Conservation (phyloP, 495 filamentous ascomycete species). For the Apodospora peruviana region DNA sequence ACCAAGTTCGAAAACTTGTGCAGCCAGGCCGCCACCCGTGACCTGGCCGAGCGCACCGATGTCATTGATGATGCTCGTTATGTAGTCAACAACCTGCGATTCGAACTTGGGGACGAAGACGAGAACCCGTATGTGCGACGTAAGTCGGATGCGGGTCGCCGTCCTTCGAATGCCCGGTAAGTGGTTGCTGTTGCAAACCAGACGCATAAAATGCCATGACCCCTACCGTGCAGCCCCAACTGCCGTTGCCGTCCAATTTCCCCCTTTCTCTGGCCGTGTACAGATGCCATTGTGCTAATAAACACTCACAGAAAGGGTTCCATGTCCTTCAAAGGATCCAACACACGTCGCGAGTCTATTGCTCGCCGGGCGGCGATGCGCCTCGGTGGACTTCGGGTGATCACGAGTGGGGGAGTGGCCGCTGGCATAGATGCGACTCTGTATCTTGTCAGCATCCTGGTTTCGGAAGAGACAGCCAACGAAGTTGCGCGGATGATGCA, state of each 20-base stretch:
- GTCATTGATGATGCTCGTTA: slow-evolving; percentile 71
- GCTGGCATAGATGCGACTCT: slow-evolving; percentile 73
- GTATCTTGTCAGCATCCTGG: slow-evolving; percentile 71
- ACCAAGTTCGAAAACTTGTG: slow-evolving; percentile 64
- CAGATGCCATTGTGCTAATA: no score
- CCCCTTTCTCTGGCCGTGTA: no score
- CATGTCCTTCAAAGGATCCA: slow-evolving; percentile 61
- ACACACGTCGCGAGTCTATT: slow-evolving; percentile 62
- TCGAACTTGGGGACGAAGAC: slow-evolving; percentile 67
- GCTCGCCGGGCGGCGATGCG: slow-evolving; percentile 59
- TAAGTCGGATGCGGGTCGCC: slow-evolving; percentile 55
- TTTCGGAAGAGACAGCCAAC: slow-evolving; percentile 59
- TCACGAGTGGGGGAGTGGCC: slow-evolving; percentile 71
- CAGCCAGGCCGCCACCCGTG: slow-evolving; percentile 54
- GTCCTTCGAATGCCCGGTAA: slow-evolving; percentile 57
- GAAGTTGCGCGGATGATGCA: slow-evolving; percentile 66
- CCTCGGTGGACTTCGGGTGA: slow-evolving; percentile 64
- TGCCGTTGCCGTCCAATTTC: no score
- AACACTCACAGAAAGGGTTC: slow-evolving; percentile 63
- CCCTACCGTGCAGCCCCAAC: no score
- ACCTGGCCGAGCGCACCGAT: slow-evolving; percentile 57
- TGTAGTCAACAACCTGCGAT: slow-evolving; percentile 74
- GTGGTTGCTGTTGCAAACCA: no score
- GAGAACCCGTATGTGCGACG: slow-evolving; percentile 69
- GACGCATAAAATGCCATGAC: no score